Percentiles rank a stretch among this genome's conserved stretches.
phyloP scores from a whole-genome alignment of 2,329 filamentous ascomycete genomes.

The Paraphoma chrysanthemicola region DNA sequence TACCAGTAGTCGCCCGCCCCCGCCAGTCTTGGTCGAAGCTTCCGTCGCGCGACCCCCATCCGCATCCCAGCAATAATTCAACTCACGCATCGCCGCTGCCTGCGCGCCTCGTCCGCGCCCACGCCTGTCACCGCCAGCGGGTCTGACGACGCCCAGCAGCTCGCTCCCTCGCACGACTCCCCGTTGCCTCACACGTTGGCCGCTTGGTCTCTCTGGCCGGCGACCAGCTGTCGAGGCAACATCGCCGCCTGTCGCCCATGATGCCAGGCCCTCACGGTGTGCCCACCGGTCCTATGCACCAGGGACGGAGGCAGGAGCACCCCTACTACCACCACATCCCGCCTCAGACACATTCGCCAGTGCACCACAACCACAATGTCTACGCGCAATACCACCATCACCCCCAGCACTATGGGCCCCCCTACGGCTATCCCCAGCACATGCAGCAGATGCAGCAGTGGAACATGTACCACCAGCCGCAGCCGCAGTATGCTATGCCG shows the following conservation, averaged over 20 bases:
- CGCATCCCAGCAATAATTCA: constrained; percentile 38
- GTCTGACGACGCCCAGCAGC: constrained; percentile 1
- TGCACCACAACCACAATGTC: constrained; percentile 24
- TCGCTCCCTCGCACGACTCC: constrained; percentile 7
- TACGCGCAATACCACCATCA: constrained; percentile 46
- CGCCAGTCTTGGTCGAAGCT: constrained; percentile 8
- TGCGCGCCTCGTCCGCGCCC: constrained; percentile 16
- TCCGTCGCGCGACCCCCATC: constrained; percentile 35
- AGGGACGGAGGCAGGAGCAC: constrained; percentile 51
- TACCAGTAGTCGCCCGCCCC: constrained; percentile 23
- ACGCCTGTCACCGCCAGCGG: constrained; percentile 3
- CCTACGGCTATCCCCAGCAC: constrained; percentile 49
- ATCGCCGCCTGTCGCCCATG: constrained; percentile 67
- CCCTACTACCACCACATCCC: constrained; percentile 41
- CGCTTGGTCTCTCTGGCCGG: constrained; percentile 45
- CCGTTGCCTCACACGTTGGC: constrained; percentile 49
- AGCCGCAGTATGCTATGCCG: constrained; percentile 48
- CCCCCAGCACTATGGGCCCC: constrained; percentile 50
- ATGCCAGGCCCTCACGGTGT: constrained; percentile 69
- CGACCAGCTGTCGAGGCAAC: constrained; percentile 50
- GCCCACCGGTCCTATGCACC: constrained; percentile 48
- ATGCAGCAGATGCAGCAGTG: constrained; percentile 48
- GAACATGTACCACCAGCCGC: constrained; percentile 51
- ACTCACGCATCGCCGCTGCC: constrained; percentile 14
- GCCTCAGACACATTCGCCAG: constrained; percentile 25